phyloP scores from a whole-genome alignment of 169 alveolate species.

The Hepatocystis sp. region DNA sequence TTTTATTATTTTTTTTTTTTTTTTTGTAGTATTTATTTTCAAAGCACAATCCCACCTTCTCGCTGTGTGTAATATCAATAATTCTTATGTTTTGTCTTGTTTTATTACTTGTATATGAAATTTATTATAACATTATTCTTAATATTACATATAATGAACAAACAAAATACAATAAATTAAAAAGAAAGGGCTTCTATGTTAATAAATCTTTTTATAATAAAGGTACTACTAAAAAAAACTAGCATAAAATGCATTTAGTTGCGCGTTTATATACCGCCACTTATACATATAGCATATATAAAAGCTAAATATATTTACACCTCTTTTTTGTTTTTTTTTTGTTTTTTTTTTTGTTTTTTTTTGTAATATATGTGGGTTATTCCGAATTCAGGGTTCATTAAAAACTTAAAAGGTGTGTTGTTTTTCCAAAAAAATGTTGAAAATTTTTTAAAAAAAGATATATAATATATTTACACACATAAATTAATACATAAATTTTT shows the following conservation, averaged over 20 bases:
- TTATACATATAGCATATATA: constrained; percentile 1
- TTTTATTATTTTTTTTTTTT: constrained; percentile 4
- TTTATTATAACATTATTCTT: constrained; percentile 12
- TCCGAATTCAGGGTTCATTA: constrained; percentile 59
- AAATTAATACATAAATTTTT: no score
- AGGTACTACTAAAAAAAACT: constrained; percentile 10
- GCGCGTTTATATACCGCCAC: constrained; percentile 1
- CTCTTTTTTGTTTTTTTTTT: constrained; percentile 1
- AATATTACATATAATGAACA: constrained; percentile 32
- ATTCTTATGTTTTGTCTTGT: constrained; percentile 8
- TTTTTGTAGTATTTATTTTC: constrained; percentile 50
- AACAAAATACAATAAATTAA: constrained; percentile 21
- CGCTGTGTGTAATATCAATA: constrained; percentile 30
- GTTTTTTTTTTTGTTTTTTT: not conserved
- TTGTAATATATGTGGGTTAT: no score
- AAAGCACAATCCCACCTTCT: constrained; percentile 46
- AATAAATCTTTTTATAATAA: constrained; percentile 26
- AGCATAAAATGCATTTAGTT: not conserved
- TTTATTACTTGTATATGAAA: constrained; percentile 7
- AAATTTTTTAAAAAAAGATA: constrained; percentile 21
- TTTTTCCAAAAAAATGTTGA: constrained; percentile 60
- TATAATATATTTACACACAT: constrained; percentile 3
- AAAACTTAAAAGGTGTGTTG: constrained; percentile 23
- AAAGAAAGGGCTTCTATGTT: not conserved
- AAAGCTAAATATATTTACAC: not conserved